These are phyloP conservation scores for Xylaria acuta DNA, from an alignment of 495 filamentous ascomycete genomes.

Conservation along the genomic window DNA sequence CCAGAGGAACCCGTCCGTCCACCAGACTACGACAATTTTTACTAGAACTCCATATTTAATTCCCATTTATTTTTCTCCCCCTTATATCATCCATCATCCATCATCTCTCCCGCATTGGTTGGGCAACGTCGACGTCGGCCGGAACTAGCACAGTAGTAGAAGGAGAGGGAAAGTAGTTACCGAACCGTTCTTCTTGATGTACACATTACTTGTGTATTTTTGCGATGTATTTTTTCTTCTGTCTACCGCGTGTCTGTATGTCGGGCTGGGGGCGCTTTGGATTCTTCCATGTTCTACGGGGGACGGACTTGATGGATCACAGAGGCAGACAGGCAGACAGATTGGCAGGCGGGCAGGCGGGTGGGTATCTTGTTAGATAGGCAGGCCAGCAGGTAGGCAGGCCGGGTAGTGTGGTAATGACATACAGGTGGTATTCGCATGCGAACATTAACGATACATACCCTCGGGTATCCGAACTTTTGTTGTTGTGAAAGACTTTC, in stretches of 20 bases:
- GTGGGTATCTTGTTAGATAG: background rate
- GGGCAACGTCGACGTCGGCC: slow-evolving; percentile 2
- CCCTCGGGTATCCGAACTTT: background rate
- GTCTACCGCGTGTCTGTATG: slow-evolving; percentile 5
- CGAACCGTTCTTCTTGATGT: slow-evolving; percentile 9
- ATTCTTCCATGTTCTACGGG: slow-evolving; percentile 8
- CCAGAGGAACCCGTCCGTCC: background rate
- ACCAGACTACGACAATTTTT: background rate
- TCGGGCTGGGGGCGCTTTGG: background rate
- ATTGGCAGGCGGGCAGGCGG: background rate
- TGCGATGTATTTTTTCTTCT: slow-evolving; percentile 5
- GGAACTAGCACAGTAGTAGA: background rate
- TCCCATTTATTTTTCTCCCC: background rate
- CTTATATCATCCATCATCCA: slow-evolving; percentile 1
- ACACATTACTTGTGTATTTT: slow-evolving; percentile 16
- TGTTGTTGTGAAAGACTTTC: background rate
- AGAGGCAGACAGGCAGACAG: background rate
- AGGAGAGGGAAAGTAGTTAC: background rate
- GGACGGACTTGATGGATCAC: background rate
- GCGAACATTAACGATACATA: background rate
- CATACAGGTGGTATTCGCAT: slow-evolving; percentile 5
- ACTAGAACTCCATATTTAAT: slow-evolving; percentile 23
- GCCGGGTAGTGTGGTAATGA: slow-evolving; percentile 21
- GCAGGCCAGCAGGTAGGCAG: background rate
- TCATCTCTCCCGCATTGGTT: slow-evolving; percentile 6